Percentiles rank a stretch among this genome's conserved stretches.
Evolutionary conservation across 2,329 filamentous ascomycete genomes (phyloP).

Genomic region (Talaromyces sp.): DNA sequence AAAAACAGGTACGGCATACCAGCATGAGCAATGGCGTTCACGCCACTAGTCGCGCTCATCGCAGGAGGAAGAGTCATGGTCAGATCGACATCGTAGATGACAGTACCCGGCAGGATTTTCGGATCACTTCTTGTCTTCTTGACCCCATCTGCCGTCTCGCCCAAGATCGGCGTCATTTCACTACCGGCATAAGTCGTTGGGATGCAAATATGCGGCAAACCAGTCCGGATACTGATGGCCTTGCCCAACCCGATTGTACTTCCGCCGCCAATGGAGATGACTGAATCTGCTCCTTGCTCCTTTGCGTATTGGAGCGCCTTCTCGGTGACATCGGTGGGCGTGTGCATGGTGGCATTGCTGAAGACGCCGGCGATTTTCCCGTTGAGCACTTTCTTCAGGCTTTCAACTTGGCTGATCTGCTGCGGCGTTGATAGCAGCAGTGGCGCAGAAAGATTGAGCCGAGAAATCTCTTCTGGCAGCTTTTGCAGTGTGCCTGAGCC

Average conservation of each 20-base stretch:
- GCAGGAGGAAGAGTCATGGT: slow-evolving; percentile 53
- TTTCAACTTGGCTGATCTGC: slow-evolving; percentile 44
- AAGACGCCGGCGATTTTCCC: slow-evolving; percentile 49
- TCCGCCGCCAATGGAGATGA: slow-evolving; percentile 59
- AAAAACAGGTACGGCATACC: slow-evolving; percentile 29
- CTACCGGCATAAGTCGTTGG: slow-evolving; percentile 59
- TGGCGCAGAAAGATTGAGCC: slow-evolving; percentile 47
- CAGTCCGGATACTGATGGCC: slow-evolving; percentile 50
- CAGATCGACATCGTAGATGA: slow-evolving; percentile 62
- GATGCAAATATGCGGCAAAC: slow-evolving; percentile 54
- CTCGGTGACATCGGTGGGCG: slow-evolving; percentile 54
- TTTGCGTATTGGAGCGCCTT: slow-evolving; percentile 48
- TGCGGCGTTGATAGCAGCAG: slow-evolving; percentile 54
- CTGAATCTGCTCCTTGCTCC: slow-evolving; percentile 45
- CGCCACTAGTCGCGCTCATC: slow-evolving; percentile 54
- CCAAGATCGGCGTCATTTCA: slow-evolving; percentile 62
- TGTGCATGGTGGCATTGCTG: slow-evolving; percentile 58
- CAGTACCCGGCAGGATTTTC: slow-evolving; percentile 55
- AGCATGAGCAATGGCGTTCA: slow-evolving; percentile 63
- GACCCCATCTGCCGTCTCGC: slow-evolving; percentile 54
- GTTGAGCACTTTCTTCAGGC: slow-evolving; percentile 41
- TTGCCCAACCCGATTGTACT: slow-evolving; percentile 61
- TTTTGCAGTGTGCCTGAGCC: slow-evolving; percentile 51
- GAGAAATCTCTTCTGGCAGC: slow-evolving; percentile 37
- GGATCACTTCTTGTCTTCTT: slow-evolving; percentile 56